Evolutionary conservation across 208 protist species (phyloP).

Genomic region (Trypanosoma brucei): DNA sequence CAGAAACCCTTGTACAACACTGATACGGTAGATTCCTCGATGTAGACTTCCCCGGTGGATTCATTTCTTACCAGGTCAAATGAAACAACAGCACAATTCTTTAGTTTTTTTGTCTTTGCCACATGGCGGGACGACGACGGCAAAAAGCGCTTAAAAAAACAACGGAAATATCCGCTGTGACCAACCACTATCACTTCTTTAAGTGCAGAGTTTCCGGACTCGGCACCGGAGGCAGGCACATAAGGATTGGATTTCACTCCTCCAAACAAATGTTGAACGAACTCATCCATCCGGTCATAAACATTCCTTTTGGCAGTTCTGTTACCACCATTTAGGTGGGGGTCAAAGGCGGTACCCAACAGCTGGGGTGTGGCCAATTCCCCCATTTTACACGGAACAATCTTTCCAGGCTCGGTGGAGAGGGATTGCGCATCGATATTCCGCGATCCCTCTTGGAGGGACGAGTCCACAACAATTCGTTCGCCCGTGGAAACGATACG

Average conservation of each 20-base stretch:
- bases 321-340: constrained; percentile 74
- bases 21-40: constrained; percentile 68
- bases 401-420: constrained; percentile 64
- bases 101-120: constrained; percentile 75
- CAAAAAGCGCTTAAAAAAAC: constrained; percentile 87
- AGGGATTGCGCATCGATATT: constrained; percentile 90
- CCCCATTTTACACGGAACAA: constrained; percentile 61
- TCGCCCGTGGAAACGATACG: constrained; percentile 62
- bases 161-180: constrained; percentile 87
- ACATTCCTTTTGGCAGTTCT: constrained; percentile 61
- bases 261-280: constrained; percentile 68
- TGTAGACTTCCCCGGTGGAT: constrained; percentile 48
- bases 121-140: constrained; percentile 60
- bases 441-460: constrained; percentile 85
- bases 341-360: constrained; percentile 49
- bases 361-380: constrained; percentile 31
- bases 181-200: constrained; percentile 89
- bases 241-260: constrained; percentile 26
- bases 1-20: constrained; percentile 69
- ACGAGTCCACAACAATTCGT: constrained; percentile 79
- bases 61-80: constrained; percentile 74
- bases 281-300: constrained; percentile 79
- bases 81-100: constrained; percentile 84
- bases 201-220: constrained; percentile 47
- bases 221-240: constrained; percentile 13